These are phyloP conservation scores for Carex cristatella DNA, from an alignment of 176 grass and related monocot species.

Conservation along the genomic window DNA sequence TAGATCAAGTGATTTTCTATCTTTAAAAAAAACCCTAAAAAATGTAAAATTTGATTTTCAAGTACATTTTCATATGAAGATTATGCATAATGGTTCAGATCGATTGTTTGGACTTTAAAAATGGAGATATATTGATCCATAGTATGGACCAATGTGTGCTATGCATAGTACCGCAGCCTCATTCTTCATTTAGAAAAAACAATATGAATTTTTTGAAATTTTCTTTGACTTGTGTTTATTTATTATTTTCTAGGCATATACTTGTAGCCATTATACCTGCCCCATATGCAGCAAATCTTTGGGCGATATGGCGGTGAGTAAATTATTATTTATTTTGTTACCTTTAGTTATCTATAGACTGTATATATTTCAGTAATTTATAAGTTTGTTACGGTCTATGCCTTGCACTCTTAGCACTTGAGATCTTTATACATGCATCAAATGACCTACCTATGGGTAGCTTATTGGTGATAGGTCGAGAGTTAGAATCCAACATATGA, in stretches of 20 bases:
- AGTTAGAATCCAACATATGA: neutral
- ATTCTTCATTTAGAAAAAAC: neutral
- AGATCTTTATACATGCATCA: neutral
- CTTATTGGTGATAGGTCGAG: neutral
- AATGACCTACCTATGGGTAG: neutral
- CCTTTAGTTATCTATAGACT: slow-evolving; percentile 5
- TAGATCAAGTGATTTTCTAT: no score
- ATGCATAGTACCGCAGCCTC: no score
- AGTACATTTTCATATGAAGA: no score
- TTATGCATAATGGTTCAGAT: no score
- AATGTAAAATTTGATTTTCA: no score
- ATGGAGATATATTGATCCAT: no score
- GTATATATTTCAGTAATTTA: slow-evolving; percentile 11
- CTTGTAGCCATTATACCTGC: slow-evolving; percentile 97
- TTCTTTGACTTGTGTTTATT: neutral
- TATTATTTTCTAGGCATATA: slow-evolving; percentile 62
- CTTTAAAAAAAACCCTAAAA: no score
- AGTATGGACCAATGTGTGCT: no score
- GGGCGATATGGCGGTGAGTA: slow-evolving; percentile 93
- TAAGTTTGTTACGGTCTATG: slow-evolving; percentile 1
- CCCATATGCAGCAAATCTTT: slow-evolving; percentile 97
- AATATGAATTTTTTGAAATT: neutral
- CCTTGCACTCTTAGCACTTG: neutral
- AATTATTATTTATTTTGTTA: slow-evolving; percentile 1
- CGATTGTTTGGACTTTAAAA: no score